Percentiles rank a stretch among this genome's conserved stretches.
phyloP scores from a whole-genome alignment of 805 yeast species.

The Candida cerambycidarum region DNA sequence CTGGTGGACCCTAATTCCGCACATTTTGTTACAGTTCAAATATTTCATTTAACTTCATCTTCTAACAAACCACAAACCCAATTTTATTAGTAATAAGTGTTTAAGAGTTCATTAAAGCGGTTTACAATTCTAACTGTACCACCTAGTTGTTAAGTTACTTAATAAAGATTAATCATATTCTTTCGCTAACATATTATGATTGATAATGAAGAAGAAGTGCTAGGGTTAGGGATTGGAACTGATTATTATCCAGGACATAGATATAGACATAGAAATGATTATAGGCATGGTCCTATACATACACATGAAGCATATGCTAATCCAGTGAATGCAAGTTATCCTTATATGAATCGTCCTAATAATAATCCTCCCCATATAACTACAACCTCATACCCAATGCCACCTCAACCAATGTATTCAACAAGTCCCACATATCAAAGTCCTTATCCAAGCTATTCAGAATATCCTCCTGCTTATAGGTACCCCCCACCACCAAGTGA shows the following conservation, averaged over 20 bases:
- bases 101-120: no score
- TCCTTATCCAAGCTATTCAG: neutral
- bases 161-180: neutral
- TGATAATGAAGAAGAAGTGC: slow-evolving; percentile 6
- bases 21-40: neutral
- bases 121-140: neutral
- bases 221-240: slow-evolving; percentile 3
- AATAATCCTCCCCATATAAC: neutral
- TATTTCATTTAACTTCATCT: neutral
- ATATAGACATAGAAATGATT: neutral
- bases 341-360: neutral
- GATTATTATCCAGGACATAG: neutral
- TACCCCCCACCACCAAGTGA: neutral
- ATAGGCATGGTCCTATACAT: neutral
- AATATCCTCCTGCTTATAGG: neutral
- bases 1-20: slow-evolving; percentile 1
- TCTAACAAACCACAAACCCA: neutral
- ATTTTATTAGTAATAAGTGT: neutral
- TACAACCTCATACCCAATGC: neutral
- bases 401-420: neutral
- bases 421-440: neutral
- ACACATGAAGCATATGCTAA: neutral
- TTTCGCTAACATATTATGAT: slow-evolving; percentile 3
- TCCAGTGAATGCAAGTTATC: neutral
- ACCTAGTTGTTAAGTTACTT: neutral